These are phyloP conservation scores for Stemphylium beticola DNA, from an alignment of 2,329 filamentous ascomycete genomes.

Conservation along the genomic window DNA sequence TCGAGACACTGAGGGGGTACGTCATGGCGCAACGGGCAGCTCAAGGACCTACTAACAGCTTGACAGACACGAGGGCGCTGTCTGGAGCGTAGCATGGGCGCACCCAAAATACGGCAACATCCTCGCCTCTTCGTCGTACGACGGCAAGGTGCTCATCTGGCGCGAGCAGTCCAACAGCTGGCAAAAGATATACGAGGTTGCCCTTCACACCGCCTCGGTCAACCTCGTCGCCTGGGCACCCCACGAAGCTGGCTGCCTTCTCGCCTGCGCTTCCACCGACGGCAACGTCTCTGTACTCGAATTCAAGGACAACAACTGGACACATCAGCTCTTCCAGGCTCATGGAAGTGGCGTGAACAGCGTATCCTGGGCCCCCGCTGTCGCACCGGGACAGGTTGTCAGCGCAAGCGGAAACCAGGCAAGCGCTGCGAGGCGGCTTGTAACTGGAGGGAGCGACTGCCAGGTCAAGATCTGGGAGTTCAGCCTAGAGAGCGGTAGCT, in stretches of 20 bases:
- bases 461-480: conserved; percentile 91
- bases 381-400: conserved; percentile 81
- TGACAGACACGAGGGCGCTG: conserved; percentile 89
- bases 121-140: conserved; percentile 91
- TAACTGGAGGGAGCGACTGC: conserved; percentile 94
- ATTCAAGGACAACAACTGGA: conserved; percentile 95
- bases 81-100: conserved; percentile 96
- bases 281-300: conserved; percentile 93
- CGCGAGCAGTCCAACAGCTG: conserved; percentile 71
- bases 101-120: conserved; percentile 99
- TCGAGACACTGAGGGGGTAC: conserved; percentile 94
- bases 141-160: conserved; percentile 99
- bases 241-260: conserved; percentile 90
- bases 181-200: conserved; percentile 90
- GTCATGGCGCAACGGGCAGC: conserved; percentile 26
- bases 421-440: conserved; percentile 75
- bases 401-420: conserved; percentile 66
- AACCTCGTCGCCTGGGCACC: conserved; percentile 99
- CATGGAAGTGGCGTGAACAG: conserved; percentile 95
- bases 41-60: conserved; percentile 18
- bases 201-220: conserved; percentile 91
- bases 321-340: conserved; percentile 85
- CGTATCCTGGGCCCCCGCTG: conserved; percentile 91
- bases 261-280: conserved; percentile 93
- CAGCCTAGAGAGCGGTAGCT: conserved; percentile 60